Evolutionary conservation across 306 rosid genomes (phyloP), one percentile per base, ranked within the genome.

Genomic region (Malus asiatica): DNA sequence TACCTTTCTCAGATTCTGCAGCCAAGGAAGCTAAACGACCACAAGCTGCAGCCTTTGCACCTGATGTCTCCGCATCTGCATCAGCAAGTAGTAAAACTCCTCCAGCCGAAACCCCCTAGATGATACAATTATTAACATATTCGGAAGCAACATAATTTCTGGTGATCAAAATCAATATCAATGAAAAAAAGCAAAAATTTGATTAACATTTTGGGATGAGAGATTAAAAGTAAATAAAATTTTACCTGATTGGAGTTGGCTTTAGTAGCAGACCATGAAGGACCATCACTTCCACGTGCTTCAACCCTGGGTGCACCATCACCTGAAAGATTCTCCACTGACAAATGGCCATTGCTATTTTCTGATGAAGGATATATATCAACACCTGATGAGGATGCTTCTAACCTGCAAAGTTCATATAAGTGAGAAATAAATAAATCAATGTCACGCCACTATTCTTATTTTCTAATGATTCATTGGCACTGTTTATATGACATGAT

Each of bases 1-100:
- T 82, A 95, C 97, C 96, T 89, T 88, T 90, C 59, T 88, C 85
- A 68, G 99, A 92, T 77, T 74, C 74, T 52, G 87, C 77, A 22
- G 99, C 91, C 84, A 95, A 83, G 53, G 92, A 89, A 68, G 96
- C 86, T 80, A 95, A 84, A 79, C 68, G 87, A 78, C 97, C 90
- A 76, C 99, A 95, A 29, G 97, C 88, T n/a, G 97, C 88, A 72
- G 99, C 97, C 85, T 95, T 95, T 67, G 97, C 93, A 27, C 99
- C 99, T 10, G 96, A 89, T 88, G 88, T 86, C 74, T 83, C 77
- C 61, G 86, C 79, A 67, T 79, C 89, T 33, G 97, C 97, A 89
- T 88, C 89, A 76, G 92, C 87, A 80, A 90, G 97, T 77, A 79
- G 77, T 79, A 95, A 73, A 81, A 95, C 84, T 82, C 87, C 87